phyloP scores from a whole-genome alignment of 2,329 filamentous ascomycete species.

The Diaporthe sp. region DNA sequence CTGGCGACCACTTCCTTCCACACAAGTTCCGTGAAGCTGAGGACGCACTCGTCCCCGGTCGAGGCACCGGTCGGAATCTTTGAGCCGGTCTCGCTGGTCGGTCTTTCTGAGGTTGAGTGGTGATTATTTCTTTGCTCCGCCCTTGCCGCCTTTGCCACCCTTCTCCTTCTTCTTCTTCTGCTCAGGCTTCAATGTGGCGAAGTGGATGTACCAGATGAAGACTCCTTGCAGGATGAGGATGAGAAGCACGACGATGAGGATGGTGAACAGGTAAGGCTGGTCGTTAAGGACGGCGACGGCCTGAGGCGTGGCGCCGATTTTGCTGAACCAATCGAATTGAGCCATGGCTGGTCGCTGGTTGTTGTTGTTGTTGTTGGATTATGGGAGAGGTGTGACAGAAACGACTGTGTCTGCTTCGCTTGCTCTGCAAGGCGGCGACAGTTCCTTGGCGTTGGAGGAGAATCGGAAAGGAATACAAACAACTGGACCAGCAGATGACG shows the following conservation, averaged over 20 bases:
- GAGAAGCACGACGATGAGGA: conserved; percentile 67
- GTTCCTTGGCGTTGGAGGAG: not conserved
- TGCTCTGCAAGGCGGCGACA: conserved; percentile 37
- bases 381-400: conserved; percentile 8
- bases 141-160: conserved; percentile 35
- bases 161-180: conserved; percentile 64
- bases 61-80: not conserved
- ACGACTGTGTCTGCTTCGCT: conserved; percentile 31
- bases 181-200: conserved; percentile 71
- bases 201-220: conserved; percentile 70
- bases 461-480: conserved; percentile 37
- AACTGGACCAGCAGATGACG: conserved; percentile 39
- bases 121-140: conserved; percentile 38
- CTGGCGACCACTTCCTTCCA: not conserved
- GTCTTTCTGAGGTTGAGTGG: not conserved
- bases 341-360: conserved; percentile 52
- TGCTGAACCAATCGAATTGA: conserved; percentile 69
- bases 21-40: not conserved
- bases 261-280: conserved; percentile 70
- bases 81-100: not conserved
- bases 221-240: conserved; percentile 59
- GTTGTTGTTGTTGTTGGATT: not conserved
- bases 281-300: conserved; percentile 72
- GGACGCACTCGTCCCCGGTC: not conserved
- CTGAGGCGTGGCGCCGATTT: conserved; percentile 68